Evolutionary conservation across 768 basidiomycete species (phyloP).

Genomic region (Grammothele lineata): DNA sequence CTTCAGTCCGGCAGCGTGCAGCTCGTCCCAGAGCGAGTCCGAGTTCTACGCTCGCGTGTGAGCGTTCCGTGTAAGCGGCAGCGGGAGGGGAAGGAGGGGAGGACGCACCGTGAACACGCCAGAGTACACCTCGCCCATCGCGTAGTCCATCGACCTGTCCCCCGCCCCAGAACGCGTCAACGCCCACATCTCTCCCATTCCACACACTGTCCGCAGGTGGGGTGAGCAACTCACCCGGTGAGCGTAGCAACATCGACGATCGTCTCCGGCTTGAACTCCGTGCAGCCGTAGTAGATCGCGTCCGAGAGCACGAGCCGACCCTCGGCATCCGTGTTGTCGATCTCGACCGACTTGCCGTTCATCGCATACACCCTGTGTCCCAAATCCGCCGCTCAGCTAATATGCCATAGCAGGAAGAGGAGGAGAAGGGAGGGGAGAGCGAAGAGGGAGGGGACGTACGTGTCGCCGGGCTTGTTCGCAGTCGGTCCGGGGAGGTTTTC

Average conservation of each 20-base stretch:
- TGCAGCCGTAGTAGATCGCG: slow-evolving; percentile 78
- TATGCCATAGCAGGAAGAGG: too few species aligned
- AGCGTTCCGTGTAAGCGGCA: not conserved
- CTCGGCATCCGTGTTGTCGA: slow-evolving; percentile 87
- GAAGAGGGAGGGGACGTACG: too few species aligned
- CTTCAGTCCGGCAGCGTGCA: slow-evolving; percentile 63
- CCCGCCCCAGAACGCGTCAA: too few species aligned
- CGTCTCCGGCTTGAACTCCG: slow-evolving; percentile 74
- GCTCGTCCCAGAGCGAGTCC: slow-evolving; percentile 66
- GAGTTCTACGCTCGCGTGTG: slow-evolving; percentile 53
- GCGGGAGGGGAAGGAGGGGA: not conserved
- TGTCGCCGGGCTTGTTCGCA: slow-evolving; percentile 75
- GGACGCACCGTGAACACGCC: slow-evolving; percentile 73
- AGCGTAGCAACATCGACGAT: slow-evolving; percentile 86
- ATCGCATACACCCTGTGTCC: slow-evolving; percentile 66
- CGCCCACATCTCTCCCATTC: too few species aligned
- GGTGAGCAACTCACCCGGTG: slow-evolving; percentile 66
- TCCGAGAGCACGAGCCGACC: slow-evolving; percentile 78
- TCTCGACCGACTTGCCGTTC: slow-evolving; percentile 84
- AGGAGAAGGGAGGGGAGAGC: too few species aligned
- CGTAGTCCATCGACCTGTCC: slow-evolving; percentile 68
- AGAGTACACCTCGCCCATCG: slow-evolving; percentile 71
- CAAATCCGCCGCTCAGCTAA: too few species aligned
- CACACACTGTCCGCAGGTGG: too few species aligned
- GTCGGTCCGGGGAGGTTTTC: slow-evolving; percentile 82